Percentiles rank a stretch among this genome's conserved stretches.
phyloP scores from a whole-genome alignment of 2,329 filamentous ascomycete genomes.

The Sporothrix brunneoviolacea region DNA sequence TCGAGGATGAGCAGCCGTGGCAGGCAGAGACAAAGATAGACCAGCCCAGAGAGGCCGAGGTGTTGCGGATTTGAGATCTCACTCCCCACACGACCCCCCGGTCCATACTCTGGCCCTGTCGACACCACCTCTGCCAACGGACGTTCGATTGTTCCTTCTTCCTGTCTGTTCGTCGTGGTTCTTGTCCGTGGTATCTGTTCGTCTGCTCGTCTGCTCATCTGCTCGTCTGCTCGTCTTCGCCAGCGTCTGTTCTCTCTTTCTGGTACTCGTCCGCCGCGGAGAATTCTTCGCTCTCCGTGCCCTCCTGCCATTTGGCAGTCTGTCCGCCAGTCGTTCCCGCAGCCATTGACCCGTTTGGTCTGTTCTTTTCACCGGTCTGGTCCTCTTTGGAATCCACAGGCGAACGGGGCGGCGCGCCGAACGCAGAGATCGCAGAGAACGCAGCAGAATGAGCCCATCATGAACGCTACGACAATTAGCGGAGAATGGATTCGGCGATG shows the following conservation, averaged over 20 bases:
- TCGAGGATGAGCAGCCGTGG: too few species aligned
- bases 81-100: not conserved
- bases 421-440: too few species aligned
- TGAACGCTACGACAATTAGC: too few species aligned
- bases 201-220: not conserved
- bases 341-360: too few species aligned
- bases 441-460: too few species aligned
- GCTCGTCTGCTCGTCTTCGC: not conserved
- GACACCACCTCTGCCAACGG: conserved; percentile 6
- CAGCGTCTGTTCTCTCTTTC: conserved; percentile 4
- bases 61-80: conserved; percentile 3
- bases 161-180: not conserved
- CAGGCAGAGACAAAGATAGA: not conserved
- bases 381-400: too few species aligned
- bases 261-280: not conserved
- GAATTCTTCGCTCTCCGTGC: not conserved
- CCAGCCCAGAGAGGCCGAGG: not conserved
- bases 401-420: too few species aligned
- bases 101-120: conserved; percentile 3
- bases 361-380: too few species aligned
- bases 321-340: too few species aligned
- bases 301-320: too few species aligned
- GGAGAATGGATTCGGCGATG: too few species aligned
- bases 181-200: too few species aligned
- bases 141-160: not conserved